Evolutionary conservation across 208 protist genomes (phyloP).

Genomic region (Eutreptiella sp.): DNA sequence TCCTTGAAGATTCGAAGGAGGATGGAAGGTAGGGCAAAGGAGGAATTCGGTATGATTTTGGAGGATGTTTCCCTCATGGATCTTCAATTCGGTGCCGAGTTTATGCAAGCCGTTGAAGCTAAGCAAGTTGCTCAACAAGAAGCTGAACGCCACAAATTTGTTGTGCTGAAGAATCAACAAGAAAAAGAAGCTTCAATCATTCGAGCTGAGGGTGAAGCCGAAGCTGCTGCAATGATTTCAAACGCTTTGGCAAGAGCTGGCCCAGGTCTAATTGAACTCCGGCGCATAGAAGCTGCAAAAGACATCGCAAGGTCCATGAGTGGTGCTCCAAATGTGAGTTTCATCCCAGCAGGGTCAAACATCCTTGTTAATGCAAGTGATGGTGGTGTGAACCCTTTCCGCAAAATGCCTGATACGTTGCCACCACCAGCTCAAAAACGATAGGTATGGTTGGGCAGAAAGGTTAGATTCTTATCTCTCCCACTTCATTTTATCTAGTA

Average conservation of each 20-base stretch:
- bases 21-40: conserved; percentile 81
- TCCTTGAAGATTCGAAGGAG: conserved; percentile 78
- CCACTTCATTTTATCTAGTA: too few species aligned
- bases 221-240: conserved; percentile 82
- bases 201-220: conserved; percentile 85
- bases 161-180: conserved; percentile 90
- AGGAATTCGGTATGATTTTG: conserved; percentile 91
- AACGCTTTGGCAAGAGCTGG: conserved; percentile 69
- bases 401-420: too few species aligned
- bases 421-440: too few species aligned
- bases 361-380: too few species aligned
- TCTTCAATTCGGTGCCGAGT: conserved; percentile 88
- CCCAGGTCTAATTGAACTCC: conserved; percentile 79
- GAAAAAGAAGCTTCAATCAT: conserved; percentile 83
- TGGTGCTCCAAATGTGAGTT: too few species aligned
- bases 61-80: conserved; percentile 96
- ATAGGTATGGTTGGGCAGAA: too few species aligned
- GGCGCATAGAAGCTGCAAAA: conserved; percentile 88
- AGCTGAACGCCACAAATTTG: conserved; percentile 84
- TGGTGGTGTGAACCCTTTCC: too few species aligned
- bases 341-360: too few species aligned
- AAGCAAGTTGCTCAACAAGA: conserved; percentile 97
- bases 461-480: too few species aligned
- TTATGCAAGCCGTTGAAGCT: conserved; percentile 88
- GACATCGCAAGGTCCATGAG: conserved; percentile 90